A percentile compares a stretch with the other conserved stretches of the same genome.
phyloP scores from a whole-genome alignment of 2,329 filamentous ascomycete genomes.

The Aspergillus sp. region DNA sequence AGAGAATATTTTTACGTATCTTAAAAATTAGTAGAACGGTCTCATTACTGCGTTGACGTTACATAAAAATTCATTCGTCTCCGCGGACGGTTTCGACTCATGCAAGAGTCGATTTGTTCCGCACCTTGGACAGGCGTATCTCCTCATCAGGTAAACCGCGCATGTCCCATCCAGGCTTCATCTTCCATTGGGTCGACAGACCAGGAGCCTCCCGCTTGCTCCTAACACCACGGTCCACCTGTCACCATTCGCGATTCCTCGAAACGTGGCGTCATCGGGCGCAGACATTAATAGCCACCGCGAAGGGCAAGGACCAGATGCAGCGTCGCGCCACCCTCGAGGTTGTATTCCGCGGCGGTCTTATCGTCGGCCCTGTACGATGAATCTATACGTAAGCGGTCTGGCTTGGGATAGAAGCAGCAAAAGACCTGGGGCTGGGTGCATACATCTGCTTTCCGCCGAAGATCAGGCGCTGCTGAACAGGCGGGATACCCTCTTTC shows the following conservation, averaged over 20 bases:
- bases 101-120: no score
- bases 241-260: background rate
- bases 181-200: background rate
- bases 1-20: no score
- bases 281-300: constrained; percentile 56
- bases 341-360: constrained; percentile 82
- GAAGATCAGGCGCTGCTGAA: constrained; percentile 93
- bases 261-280: background rate
- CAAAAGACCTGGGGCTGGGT: constrained; percentile 8
- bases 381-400: constrained; percentile 4
- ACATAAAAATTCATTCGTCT: background rate
- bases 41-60: constrained; percentile 9
- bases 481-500: constrained; percentile 96
- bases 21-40: background rate
- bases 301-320: constrained; percentile 93
- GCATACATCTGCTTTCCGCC: constrained; percentile 97
- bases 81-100: background rate
- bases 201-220: no score
- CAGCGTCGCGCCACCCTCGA: constrained; percentile 88
- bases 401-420: background rate
- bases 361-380: constrained; percentile 82
- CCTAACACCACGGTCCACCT: no score
- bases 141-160: background rate
- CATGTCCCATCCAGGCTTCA: background rate
- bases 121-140: background rate